A percentile compares a stretch with the other conserved stretches of the same genome.
Evolutionary conservation across 371 early-diverging fungal species (phyloP).

Genomic region (Mortierella sp.): DNA sequence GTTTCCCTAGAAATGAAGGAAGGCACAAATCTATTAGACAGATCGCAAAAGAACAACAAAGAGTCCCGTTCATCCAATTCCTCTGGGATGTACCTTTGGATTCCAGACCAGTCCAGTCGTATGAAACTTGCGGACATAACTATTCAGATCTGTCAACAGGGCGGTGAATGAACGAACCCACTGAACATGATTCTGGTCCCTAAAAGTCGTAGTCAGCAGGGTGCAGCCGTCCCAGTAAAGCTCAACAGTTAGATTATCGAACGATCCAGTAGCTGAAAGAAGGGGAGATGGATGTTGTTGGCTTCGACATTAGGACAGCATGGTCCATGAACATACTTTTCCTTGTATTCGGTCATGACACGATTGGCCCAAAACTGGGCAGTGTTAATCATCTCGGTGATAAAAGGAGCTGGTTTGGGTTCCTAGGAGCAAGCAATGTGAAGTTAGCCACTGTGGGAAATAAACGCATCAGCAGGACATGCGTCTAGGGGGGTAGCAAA

Average conservation of each 20-base stretch:
- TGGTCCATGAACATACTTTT: constrained; percentile 72
- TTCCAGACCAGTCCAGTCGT: constrained; percentile 95
- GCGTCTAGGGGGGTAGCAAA: not conserved
- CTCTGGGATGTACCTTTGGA: constrained; percentile 64
- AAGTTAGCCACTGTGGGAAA: constrained; percentile 1
- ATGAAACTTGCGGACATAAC: constrained; percentile 89
- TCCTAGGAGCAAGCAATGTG: constrained; percentile 74
- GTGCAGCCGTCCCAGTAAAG: no score
- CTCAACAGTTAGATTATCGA: no score
- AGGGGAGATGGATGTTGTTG: no score
- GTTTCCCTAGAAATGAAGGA: constrained; percentile 23
- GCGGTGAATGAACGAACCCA: constrained; percentile 81
- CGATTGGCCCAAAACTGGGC: constrained; percentile 94
- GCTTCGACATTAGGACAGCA: no score
- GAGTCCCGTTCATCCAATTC: not conserved
- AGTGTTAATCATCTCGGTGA: constrained; percentile 90
- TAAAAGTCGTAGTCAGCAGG: constrained; percentile 37
- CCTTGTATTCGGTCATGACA: constrained; percentile 90
- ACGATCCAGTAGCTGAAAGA: no score
- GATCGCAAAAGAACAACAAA: not conserved
- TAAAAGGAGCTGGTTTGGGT: constrained; percentile 87
- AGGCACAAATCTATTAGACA: not conserved
- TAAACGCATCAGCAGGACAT: not conserved
- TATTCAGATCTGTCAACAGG: constrained; percentile 78
- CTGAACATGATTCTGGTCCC: constrained; percentile 83